A percentile compares a stretch with the other conserved stretches of the same genome.
Conservation (phyloP, 2,329 filamentous ascomycete species). For the Tolypocladium inflatum region DNA sequence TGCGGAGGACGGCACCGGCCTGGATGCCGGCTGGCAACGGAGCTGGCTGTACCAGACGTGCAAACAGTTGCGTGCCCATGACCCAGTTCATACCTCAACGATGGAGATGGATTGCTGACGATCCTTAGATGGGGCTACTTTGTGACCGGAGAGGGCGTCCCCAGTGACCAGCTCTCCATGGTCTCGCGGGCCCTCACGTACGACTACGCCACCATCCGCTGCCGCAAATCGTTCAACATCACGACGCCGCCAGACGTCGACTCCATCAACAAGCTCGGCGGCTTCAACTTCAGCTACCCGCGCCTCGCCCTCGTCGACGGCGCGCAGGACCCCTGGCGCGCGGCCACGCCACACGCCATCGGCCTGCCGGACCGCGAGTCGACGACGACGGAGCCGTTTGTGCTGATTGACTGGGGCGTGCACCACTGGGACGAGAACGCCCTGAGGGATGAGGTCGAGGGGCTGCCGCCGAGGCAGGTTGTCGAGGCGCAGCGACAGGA, state of each 20-base stretch:
- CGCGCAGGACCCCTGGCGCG: slow-evolving; percentile 70
- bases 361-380: slow-evolving; percentile 45
- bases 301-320: slow-evolving; percentile 71
- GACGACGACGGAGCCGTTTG: slow-evolving; percentile 57
- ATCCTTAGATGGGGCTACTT: slow-evolving; percentile 64
- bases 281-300: slow-evolving; percentile 61
- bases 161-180: slow-evolving; percentile 53
- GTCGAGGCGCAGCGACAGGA: slow-evolving; percentile 48
- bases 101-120: not conserved
- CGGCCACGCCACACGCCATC: slow-evolving; percentile 62
- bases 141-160: slow-evolving; percentile 62
- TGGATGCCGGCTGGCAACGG: slow-evolving; percentile 17
- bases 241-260: slow-evolving; percentile 51
- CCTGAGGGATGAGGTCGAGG: slow-evolving; percentile 31
- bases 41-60: slow-evolving; percentile 46
- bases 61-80: slow-evolving; percentile 32
- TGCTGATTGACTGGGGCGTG: slow-evolving; percentile 64
- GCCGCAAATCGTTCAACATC: slow-evolving; percentile 61
- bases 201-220: slow-evolving; percentile 52
- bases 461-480: slow-evolving; percentile 50
- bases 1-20: slow-evolving; percentile 8
- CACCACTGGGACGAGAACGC: slow-evolving; percentile 78
- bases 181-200: slow-evolving; percentile 62
- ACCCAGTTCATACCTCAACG: not conserved
- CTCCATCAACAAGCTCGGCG: slow-evolving; percentile 68